A percentile compares a stretch with the other conserved stretches of the same genome.
Conservation (phyloP, 78 protist species). For the Parvularia atlantis region DNA sequence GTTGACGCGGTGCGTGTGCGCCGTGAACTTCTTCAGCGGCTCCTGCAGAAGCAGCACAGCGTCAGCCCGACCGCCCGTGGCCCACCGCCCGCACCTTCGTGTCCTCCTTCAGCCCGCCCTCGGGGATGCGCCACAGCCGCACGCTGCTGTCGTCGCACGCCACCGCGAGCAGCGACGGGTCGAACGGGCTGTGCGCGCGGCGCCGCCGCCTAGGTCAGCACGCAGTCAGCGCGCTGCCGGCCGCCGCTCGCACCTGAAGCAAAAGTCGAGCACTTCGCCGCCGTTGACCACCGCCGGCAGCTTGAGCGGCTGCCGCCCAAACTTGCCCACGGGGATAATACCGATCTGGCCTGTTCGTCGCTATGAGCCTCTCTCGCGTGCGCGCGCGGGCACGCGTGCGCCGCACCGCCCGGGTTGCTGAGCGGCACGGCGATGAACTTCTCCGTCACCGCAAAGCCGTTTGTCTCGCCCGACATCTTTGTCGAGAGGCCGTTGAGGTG, state of each 20-base stretch:
- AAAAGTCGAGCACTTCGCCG: slow-evolving; percentile 22
- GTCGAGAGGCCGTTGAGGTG: too few species aligned
- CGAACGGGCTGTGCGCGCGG: too few species aligned
- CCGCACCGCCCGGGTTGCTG: background rate
- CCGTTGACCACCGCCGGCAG: background rate
- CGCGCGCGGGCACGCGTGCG: background rate
- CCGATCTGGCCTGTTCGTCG: too few species aligned
- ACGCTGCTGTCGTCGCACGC: slow-evolving; percentile 38
- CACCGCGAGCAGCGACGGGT: slow-evolving; percentile 24
- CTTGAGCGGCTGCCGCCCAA: too few species aligned
- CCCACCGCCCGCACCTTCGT: too few species aligned
- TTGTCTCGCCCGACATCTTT: background rate
- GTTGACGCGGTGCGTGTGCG: slow-evolving; percentile 33
- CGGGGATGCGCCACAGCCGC: slow-evolving; percentile 36
- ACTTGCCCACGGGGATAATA: too few species aligned
- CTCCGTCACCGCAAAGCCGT: background rate
- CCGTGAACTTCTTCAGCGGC: slow-evolving; percentile 1
- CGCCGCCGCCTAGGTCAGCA: too few species aligned
- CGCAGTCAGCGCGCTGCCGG: too few species aligned
- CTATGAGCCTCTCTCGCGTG: too few species aligned
- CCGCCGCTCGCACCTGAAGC: too few species aligned
- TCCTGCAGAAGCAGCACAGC: too few species aligned
- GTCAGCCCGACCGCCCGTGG: too few species aligned
- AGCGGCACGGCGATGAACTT: background rate
- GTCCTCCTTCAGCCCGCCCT: slow-evolving; percentile 17